Base-by-base conservation (phyloP, 805 yeast species). In the Zygotorulaspora florentina region DNA sequence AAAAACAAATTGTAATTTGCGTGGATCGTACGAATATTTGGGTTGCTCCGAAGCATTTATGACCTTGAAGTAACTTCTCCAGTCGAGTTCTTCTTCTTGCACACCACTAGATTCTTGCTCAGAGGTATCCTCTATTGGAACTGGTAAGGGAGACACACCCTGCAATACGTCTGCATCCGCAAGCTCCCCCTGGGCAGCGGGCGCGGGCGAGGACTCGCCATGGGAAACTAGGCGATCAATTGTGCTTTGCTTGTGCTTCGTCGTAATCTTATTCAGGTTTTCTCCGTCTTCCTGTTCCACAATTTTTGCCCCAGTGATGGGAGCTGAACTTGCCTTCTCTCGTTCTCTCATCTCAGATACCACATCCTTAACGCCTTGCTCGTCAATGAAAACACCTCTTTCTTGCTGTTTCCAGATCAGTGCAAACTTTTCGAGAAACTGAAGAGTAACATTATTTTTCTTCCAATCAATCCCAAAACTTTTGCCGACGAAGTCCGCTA, bases 381-480 rank as follows among this genome's bases (percentile, higher is more conserved):
- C 88, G 57, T 88, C 96, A 2, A 91, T 72, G 55, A 91, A 91
- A 7, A 89, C 58, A 0, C 96, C 96, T 36, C 91, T 72, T 45
- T 87, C 96, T 58, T 89, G 96, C 39, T 80, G 85, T 57, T 88
- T 89, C 98, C 98, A 91, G 3, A 77, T 55, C 31, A 76, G 71
- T 2, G 95, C 96, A 13, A 91, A 74, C 8, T 81, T 83, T 58
- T 93, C 98, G 18, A 91, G 61, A 53, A 64, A 62, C 43, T 53
- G 48, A 9, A 55, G 9, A 2, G 67, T 59, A 6, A 53, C 59
- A 11, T 48, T 42, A 37, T 58, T 56, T 35, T 54, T 58, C 56
- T 86, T 77, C 98, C 99, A 91, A 40, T 88, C 89, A 7, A 77
- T 77, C 9, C 98, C 98, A 65, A 82, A 90, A 36, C 75, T 75